Percentiles rank a stretch among this genome's conserved stretches.
Evolutionary conservation across 1,139 yeast species (phyloP).

Genomic region (Kodamaea arcana): DNA sequence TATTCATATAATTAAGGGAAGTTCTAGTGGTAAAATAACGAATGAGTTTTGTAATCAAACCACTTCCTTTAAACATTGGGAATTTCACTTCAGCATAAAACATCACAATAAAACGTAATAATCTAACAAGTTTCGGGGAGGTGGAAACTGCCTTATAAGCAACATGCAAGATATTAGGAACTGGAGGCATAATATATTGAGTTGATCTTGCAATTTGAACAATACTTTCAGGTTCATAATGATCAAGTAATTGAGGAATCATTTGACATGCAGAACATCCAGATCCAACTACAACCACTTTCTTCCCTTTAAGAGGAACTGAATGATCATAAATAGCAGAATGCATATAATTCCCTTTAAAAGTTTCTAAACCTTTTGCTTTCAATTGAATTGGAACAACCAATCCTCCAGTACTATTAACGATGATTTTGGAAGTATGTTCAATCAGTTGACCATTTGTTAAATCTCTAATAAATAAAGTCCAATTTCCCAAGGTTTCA

Average conservation of each 20-base stretch:
- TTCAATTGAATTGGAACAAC: slow-evolving; percentile 30
- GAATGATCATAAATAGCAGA: slow-evolving; percentile 46
- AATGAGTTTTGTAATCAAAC: slow-evolving; percentile 22
- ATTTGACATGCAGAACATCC: slow-evolving; percentile 24
- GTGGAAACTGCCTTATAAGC: slow-evolving; percentile 25
- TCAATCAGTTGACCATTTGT: slow-evolving; percentile 26
- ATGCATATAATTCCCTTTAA: slow-evolving; percentile 45
- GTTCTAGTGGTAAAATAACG: slow-evolving; percentile 22
- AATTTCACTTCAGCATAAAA: slow-evolving; percentile 30
- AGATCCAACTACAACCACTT: slow-evolving; percentile 22
- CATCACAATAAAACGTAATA: slow-evolving; percentile 28
- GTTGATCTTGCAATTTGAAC: slow-evolving; percentile 36
- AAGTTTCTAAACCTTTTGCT: slow-evolving; percentile 36
- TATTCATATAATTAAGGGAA: slow-evolving; percentile 27
- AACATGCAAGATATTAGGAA: slow-evolving; percentile 20
- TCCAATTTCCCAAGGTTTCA: slow-evolving; percentile 35
- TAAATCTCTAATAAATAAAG: slow-evolving; percentile 27
- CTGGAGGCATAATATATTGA: slow-evolving; percentile 41
- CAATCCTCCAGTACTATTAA: slow-evolving; percentile 37
- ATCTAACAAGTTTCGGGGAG: slow-evolving; percentile 22
- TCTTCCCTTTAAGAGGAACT: slow-evolving; percentile 27
- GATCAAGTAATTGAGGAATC: slow-evolving; percentile 25
- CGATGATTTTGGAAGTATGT: slow-evolving; percentile 28
- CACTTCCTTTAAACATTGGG: slow-evolving; percentile 34
- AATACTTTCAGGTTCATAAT: slow-evolving; percentile 24